Conservation (phyloP, 352 stramenopile species). For the Globisporangium megalacanthum region DNA sequence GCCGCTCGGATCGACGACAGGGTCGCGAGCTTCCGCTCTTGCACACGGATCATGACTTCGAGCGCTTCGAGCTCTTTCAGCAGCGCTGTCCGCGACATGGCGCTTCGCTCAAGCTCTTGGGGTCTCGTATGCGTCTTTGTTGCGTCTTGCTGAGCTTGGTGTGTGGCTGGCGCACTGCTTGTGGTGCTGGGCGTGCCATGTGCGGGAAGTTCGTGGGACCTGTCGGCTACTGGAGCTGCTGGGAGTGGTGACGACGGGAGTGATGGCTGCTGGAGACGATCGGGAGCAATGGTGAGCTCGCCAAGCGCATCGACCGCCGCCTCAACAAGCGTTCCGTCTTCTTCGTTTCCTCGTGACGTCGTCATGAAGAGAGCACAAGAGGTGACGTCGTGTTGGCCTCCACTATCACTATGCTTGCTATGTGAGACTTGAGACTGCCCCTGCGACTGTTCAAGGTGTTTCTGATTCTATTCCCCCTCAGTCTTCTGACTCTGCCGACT, state of each 20-base stretch:
- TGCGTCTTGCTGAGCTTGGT: not conserved
- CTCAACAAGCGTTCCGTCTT: conserved; percentile 1
- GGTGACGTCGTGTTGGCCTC: not conserved
- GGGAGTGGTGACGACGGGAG: too few species aligned
- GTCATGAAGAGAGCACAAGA: not conserved
- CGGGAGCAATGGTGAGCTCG: not conserved
- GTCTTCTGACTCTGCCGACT: too few species aligned
- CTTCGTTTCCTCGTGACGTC: not conserved
- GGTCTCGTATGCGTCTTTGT: not conserved
- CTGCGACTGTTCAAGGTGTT: too few species aligned
- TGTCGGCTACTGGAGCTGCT: not conserved
- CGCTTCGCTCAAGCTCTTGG: not conserved
- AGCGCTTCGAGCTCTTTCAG: conserved; percentile 23
- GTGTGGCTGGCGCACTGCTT: not conserved
- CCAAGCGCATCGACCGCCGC: conserved; percentile 3
- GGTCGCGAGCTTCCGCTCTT: conserved; percentile 33
- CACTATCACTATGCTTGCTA: too few species aligned
- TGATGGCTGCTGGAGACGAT: not conserved
- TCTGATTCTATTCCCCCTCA: too few species aligned
- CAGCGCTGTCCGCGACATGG: conserved; percentile 13
- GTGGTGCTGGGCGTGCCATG: not conserved
- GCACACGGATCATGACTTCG: conserved; percentile 36
- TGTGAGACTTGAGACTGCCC: too few species aligned
- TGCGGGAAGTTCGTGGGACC: too few species aligned
- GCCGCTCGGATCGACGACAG: conserved; percentile 20